Evolutionary conservation across 768 basidiomycete genomes (phyloP).

Genomic region (Lactarius indigo): DNA sequence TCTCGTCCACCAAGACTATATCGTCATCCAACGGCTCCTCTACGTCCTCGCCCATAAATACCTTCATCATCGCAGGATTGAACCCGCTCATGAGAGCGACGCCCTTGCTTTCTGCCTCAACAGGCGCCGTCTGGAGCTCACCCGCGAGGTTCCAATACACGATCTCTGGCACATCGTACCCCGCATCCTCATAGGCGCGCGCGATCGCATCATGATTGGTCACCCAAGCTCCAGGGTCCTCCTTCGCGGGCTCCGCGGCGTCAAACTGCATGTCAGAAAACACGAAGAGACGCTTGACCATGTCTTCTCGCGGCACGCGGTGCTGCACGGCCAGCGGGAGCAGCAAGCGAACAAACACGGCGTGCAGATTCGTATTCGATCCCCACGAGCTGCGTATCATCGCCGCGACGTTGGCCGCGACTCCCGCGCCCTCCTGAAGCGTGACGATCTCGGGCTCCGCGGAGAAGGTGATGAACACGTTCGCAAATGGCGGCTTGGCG

Average conservation of each 20-base stretch:
- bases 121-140: conserved; percentile 40
- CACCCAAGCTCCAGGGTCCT: conserved; percentile 40
- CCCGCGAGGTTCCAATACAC: conserved; percentile 65
- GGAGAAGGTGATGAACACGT: conserved; percentile 70
- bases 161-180: conserved; percentile 70
- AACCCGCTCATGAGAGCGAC: conserved; percentile 71
- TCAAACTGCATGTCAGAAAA: conserved; percentile 84
- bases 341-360: conserved; percentile 59
- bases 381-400: conserved; percentile 45
- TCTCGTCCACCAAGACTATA: conserved; percentile 34
- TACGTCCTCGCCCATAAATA: conserved; percentile 57
- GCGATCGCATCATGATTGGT: conserved; percentile 61
- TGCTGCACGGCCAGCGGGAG: conserved; percentile 57
- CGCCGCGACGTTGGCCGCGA: conserved; percentile 36
- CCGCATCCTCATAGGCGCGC: conserved; percentile 51
- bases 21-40: conserved; percentile 34
- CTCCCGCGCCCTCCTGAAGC: conserved; percentile 42
- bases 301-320: conserved; percentile 58
- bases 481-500: conserved; percentile 59
- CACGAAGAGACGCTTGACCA: conserved; percentile 73
- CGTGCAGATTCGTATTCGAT: conserved; percentile 59
- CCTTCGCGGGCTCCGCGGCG: conserved; percentile 11
- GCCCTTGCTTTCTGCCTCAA: conserved; percentile 50
- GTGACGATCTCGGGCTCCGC: conserved; percentile 44
- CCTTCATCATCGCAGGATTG: conserved; percentile 64